These are phyloP conservation scores for Xerophyta viscosa DNA, from an alignment of 106 monocot species.

Conservation along the genomic window DNA sequence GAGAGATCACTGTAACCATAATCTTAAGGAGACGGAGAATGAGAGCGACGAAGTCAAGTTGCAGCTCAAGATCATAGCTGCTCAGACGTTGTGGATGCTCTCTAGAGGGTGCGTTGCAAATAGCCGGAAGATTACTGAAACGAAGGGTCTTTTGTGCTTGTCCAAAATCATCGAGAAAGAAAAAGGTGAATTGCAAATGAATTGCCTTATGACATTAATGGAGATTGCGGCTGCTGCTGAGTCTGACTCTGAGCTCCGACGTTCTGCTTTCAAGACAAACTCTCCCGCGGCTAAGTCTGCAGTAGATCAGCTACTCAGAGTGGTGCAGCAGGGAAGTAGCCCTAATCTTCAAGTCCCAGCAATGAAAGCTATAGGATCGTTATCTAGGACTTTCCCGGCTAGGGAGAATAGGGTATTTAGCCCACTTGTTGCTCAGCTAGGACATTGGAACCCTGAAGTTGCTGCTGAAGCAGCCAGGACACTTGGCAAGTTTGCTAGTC, in stretches of 20 bases:
- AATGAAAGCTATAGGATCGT: slow-evolving; percentile 42
- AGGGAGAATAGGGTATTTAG: slow-evolving; percentile 34
- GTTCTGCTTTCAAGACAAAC: no score
- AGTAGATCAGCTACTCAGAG: slow-evolving; percentile 46
- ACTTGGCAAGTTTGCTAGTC: slow-evolving; percentile 39
- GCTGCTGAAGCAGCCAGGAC: slow-evolving; percentile 38
- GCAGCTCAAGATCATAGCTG: slow-evolving; percentile 27
- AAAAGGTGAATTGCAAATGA: slow-evolving; percentile 41
- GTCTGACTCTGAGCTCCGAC: slow-evolving; percentile 41
- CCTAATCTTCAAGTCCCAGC: slow-evolving; percentile 29
- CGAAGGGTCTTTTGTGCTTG: slow-evolving; percentile 52
- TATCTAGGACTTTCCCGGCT: slow-evolving; percentile 44
- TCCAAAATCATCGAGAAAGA: slow-evolving; percentile 41
- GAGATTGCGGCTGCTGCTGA: slow-evolving; percentile 49
- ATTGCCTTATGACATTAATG: slow-evolving; percentile 45
- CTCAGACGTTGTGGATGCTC: slow-evolving; percentile 51
- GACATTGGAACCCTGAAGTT: slow-evolving; percentile 43
- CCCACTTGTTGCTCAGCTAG: slow-evolving; percentile 41
- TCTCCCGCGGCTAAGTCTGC: no score
- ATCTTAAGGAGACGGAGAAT: slow-evolving; percentile 33
- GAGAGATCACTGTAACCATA: slow-evolving; percentile 10
- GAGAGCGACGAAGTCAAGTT: slow-evolving; percentile 49
- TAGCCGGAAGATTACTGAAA: slow-evolving; percentile 58
- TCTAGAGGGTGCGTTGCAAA: slow-evolving; percentile 26
- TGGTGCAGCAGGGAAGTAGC: slow-evolving; percentile 23